Base-by-base conservation (phyloP, 2,329 filamentous ascomycete species). In the Fusarium paranaense region DNA sequence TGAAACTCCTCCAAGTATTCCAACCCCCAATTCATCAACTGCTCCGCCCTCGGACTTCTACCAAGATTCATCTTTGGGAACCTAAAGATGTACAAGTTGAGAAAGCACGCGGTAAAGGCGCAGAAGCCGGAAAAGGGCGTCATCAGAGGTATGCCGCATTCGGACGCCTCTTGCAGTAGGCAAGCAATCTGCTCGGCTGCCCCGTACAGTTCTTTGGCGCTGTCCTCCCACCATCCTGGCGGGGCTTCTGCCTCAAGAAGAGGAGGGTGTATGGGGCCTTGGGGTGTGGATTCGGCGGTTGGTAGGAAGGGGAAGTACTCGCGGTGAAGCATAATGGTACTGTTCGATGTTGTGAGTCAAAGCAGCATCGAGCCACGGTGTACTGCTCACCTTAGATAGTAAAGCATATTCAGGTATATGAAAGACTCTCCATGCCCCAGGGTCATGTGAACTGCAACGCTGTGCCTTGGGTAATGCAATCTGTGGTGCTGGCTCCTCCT, bases 91-190 rank as follows among this genome's bases (percentile, higher is more conserved):
- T 86, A 86, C 0, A 84, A 69, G 30, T 85, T 86, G 58, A 86
- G 79, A 5, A 83, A 84, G 2, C 83, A 83, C 0, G 85, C 84
- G 0, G 85, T 86, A 40, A 87, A 86, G 2, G 82, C 82, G 62
- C 85, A 86, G n/a, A 86, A 86, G 0, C 84, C 85, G 0, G 83
- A 80, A 63, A 86, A 87, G 0, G 85, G 85, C 0, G 84, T 85
- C 67, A 81, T 78, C 0, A 86, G 75, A 1, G 81, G 78, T 0
- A 82, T 80, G 0, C 81, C 83, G 6, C 81, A 83, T 10, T 83
- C 82, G 0, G 79, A 81, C 0, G 83, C 79, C 16, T 85, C 83
- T n/a, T 80, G 78, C 0, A 86, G 75, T 0, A 86, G 68, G 1
- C 70, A 71, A 0, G 81, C 78, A 0, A 86, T 81, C 4, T 80